Evolutionary conservation across 202 grass and related monocot species (phyloP), one percentile per base, ranked within the genome.

Genomic region (Digitaria exilis): DNA sequence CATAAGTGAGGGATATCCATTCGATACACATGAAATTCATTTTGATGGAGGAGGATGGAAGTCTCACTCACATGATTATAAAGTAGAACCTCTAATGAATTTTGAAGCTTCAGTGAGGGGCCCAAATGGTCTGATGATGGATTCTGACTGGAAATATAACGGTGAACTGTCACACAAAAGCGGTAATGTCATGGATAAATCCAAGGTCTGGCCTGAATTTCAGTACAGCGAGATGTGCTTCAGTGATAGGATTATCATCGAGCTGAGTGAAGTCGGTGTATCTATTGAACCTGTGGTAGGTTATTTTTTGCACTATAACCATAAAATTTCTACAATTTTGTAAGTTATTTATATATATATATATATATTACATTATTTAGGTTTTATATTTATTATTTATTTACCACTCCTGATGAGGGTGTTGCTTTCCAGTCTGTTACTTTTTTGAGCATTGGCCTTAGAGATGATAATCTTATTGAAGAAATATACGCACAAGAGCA

Each of bases 201-300:
- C 71, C 32, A 88, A 87, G 49, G 74, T 81, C 64, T 91, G 83
- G 83, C 80, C 89, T 41, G 84, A 94, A 58, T 88, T 91, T 63
- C 90, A 88, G 49, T 97, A 94, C 78, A 94, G 84, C 78, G 90
- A 97, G 85, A 93, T 94, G 95, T 87, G 88, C 73, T 84, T 97
- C 75, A 89, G 60, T 76, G 90, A 97, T 82, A 91, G 95, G 79
- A 94, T 97, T 72, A 89, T 97, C 72, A 84, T 94, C 17, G 95
- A 97, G 79, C 86, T 97, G 68, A 90, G 88, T 85, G 92, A 97
- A 90, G 72, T 97, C 52, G 95, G 95, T 77, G 80, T 97, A 80
- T 97, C 85, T 72, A 83, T 94, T 76, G 95, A 94, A 85, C 78
- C 82, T 69, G 95, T 97, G 90, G 95, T 97, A 91, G 21, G 92